phyloP scores from a whole-genome alignment of 2,329 filamentous ascomycete species.

The Pyricularia sp. region DNA sequence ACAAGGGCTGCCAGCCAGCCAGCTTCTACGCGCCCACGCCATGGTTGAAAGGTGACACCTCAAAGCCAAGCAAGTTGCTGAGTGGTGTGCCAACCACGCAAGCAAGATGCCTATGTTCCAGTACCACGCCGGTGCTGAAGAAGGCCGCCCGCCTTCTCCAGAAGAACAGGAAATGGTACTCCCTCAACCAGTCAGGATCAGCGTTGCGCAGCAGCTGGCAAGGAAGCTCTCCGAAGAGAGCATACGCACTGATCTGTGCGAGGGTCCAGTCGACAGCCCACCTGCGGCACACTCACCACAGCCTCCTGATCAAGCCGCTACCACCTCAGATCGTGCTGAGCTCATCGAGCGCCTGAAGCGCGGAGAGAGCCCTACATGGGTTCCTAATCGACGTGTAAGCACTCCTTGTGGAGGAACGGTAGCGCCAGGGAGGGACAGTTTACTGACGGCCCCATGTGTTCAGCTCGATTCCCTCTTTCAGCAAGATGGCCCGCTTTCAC shows the following conservation, averaged over 20 bases:
- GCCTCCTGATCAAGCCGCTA: slow-evolving; percentile 20
- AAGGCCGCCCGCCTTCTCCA: slow-evolving; percentile 15
- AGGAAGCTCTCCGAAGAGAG: slow-evolving; percentile 48
- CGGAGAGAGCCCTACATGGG: slow-evolving; percentile 67
- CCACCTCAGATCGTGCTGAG: slow-evolving; percentile 56
- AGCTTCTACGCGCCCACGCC: background rate
- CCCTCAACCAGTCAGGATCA: slow-evolving; percentile 2
- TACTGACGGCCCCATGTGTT: background rate
- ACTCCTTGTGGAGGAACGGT: background rate
- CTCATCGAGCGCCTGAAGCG: slow-evolving; percentile 79
- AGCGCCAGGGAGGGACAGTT: background rate
- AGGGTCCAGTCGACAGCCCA: slow-evolving; percentile 38
- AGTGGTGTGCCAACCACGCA: background rate
- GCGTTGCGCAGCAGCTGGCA: background rate
- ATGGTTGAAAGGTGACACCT: background rate
- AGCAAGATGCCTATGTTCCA: slow-evolving; percentile 49
- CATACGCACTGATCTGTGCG: slow-evolving; percentile 51
- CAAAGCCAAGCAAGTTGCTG: background rate
- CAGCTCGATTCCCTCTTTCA: slow-evolving; percentile 33
- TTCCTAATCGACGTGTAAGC: slow-evolving; percentile 52
- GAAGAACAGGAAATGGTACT: slow-evolving; percentile 9
- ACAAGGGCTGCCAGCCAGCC: background rate
- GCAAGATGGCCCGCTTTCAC: slow-evolving; percentile 22
- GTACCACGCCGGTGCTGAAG: slow-evolving; percentile 24
- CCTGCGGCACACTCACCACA: background rate